Evolutionary conservation across 2,329 filamentous ascomycete genomes (phyloP), one percentile per base, ranked within the genome.

Genomic region (Colletotrichum godetiae): DNA sequence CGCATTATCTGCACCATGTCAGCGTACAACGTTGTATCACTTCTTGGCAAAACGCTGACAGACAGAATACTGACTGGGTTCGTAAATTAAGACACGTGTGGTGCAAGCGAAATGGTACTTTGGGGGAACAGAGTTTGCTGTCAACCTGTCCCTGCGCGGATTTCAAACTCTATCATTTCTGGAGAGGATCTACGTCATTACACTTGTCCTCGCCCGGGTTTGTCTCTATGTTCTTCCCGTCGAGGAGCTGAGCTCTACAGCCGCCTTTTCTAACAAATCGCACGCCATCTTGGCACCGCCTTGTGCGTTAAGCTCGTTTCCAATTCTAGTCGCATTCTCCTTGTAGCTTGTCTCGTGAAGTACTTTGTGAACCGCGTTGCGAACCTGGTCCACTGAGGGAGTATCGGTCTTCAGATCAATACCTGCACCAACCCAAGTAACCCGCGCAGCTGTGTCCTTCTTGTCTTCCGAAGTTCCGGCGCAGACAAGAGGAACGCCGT

Each of bases 381-480:
- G 68, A 22, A 83, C 76, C 55, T 79, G 76, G 5, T 74, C 64
- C 0, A 67, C 77, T 1, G 78, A 78, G 1, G 82, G 82, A 2
- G 58, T 81, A 19, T 83, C 81, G 11, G 82, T 83, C 75, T 79
- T 80, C 4, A 83, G 73, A 42, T 83, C 82, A n/a, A 83, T 79
- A 0, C 82, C 82, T 0, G 77, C 79, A 1, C 80, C 78, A 0
- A 78, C 77, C 78, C 79, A 81, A 4, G 76, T 73, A 0, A 83
- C 78, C 29, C 82, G 74, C 5, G 81, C 81, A 1, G 81, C 79
- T 0, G 82, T 83, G 57, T 83, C 82, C 62, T 78, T 82, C 74
- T 83, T 83, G 12, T 83, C 82, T 35, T 83, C 81, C 0, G 80
- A 78, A 53, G 82, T 82, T 0, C 82, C 82, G 0, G 82, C 82